A percentile compares a stretch with the other conserved stretches of the same genome.
Conservation (phyloP, 495 filamentous ascomycete genomes). For the Durotheca rogersii region DNA sequence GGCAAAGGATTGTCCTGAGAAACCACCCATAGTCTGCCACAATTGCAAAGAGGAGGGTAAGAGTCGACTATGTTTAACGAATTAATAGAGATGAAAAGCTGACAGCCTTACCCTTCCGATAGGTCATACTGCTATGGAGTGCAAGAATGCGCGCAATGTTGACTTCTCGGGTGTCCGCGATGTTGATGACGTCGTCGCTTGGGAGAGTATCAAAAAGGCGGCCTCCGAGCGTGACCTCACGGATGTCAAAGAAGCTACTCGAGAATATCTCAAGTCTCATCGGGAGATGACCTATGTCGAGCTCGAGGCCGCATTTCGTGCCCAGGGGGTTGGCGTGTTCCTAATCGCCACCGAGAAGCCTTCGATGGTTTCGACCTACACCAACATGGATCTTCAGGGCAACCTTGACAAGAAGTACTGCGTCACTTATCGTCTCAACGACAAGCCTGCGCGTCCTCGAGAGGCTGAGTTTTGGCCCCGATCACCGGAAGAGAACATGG, state of each 20-base stretch:
- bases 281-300: conserved; percentile 65
- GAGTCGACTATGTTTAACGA: conserved; percentile 8
- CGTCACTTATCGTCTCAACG: conserved; percentile 65
- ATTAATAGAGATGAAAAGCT: no score
- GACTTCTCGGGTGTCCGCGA: conserved; percentile 62
- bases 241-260: conserved; percentile 69
- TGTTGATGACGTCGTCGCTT: conserved; percentile 64
- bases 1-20: conserved; percentile 66
- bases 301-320: conserved; percentile 74
- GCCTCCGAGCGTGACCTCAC: conserved; percentile 66
- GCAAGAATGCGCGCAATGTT: conserved; percentile 68
- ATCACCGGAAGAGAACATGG: conserved; percentile 65
- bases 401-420: conserved; percentile 72
- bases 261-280: conserved; percentile 71
- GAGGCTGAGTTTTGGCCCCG: conserved; percentile 64
- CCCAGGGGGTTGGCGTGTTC: conserved; percentile 60
- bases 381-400: conserved; percentile 82
- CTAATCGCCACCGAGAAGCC: conserved; percentile 75
- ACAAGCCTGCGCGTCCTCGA: conserved; percentile 64
- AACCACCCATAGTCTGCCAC: conserved; percentile 63
- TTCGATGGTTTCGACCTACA: conserved; percentile 59
- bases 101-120: no score
- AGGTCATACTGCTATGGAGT: conserved; percentile 69
- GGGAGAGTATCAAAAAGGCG: conserved; percentile 64
- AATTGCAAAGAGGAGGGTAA: conserved; percentile 75